Evolutionary conservation across 495 filamentous ascomycete species (phyloP).

Genomic region (Podospora comata): DNA sequence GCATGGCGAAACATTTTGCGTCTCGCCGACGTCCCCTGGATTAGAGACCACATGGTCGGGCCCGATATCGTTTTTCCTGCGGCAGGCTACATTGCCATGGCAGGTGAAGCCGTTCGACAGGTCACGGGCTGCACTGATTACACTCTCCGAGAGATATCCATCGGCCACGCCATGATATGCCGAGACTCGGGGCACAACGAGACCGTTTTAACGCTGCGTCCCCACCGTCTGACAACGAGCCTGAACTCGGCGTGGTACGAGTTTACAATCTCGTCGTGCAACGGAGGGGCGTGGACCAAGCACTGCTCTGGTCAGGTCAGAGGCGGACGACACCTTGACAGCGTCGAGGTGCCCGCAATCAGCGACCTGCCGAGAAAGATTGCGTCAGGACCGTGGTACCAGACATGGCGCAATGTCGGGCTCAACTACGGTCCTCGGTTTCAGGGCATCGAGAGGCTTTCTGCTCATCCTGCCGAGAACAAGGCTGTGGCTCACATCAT

Average conservation of each 20-base stretch:
- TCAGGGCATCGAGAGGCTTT: slow-evolving; percentile 6
- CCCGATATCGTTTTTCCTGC: slow-evolving; percentile 22
- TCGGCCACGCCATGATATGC: not conserved
- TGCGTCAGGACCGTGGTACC: slow-evolving; percentile 28
- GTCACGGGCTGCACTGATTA: not conserved
- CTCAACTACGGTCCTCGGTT: slow-evolving; percentile 30
- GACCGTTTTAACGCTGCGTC: not conserved
- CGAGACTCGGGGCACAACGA: slow-evolving; percentile 1
- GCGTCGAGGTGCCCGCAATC: not conserved
- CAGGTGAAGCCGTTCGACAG: slow-evolving; percentile 20
- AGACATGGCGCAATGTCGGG: slow-evolving; percentile 26
- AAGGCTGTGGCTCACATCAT: no score
- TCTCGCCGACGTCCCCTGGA: slow-evolving; percentile 32
- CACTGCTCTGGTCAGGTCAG: slow-evolving; percentile 12
- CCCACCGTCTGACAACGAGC: not conserved
- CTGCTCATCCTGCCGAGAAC: no score
- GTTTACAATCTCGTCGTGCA: not conserved
- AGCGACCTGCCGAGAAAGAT: no score
- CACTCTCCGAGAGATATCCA: no score
- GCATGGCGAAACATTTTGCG: slow-evolving; percentile 44
- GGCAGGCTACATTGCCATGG: slow-evolving; percentile 17
- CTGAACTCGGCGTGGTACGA: slow-evolving; percentile 3
- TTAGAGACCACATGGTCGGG: slow-evolving; percentile 41
- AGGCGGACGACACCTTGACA: not conserved
- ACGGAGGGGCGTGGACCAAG: not conserved